These are phyloP conservation scores for Basipetospora chlamydospora DNA, from an alignment of 2,329 filamentous ascomycete species.

Conservation along the genomic window DNA sequence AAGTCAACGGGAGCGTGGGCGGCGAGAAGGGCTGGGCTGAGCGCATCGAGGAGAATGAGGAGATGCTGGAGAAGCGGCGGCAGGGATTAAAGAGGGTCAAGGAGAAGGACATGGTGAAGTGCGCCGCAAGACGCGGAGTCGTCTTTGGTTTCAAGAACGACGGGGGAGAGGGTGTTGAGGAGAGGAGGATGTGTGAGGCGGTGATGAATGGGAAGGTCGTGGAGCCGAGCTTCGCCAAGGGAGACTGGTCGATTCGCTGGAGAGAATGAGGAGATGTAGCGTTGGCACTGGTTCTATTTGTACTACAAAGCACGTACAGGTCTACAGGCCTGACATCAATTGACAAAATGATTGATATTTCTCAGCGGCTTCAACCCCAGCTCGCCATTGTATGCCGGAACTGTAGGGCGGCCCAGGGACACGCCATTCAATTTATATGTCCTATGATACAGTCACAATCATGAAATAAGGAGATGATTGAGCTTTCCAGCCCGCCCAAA, in stretches of 20 bases:
- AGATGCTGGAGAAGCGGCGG: slow-evolving; percentile 31
- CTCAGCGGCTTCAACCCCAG: too few species aligned
- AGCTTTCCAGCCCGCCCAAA: too few species aligned
- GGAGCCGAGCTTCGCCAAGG: slow-evolving; percentile 46
- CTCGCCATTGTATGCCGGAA: too few species aligned
- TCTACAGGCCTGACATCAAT: too few species aligned
- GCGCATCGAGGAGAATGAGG: slow-evolving; percentile 33
- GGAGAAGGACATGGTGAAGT: slow-evolving; percentile 42
- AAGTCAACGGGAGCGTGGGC: slow-evolving; percentile 40
- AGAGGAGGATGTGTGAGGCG: slow-evolving; percentile 37
- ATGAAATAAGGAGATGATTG: too few species aligned
- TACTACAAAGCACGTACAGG: too few species aligned
- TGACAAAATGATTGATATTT: too few species aligned
- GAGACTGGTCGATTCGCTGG: slow-evolving; percentile 44
- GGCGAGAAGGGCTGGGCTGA: slow-evolving; percentile 41
- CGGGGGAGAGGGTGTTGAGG: slow-evolving; percentile 7
- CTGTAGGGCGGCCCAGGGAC: too few species aligned
- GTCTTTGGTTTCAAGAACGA: slow-evolving; percentile 33
- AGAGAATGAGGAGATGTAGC: slow-evolving; percentile 29
- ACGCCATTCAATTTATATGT: too few species aligned
- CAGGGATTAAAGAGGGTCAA: slow-evolving; percentile 29
- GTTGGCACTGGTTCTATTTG: too few species aligned
- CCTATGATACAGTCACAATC: too few species aligned
- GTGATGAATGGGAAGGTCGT: slow-evolving; percentile 43
- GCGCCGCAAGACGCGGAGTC: slow-evolving; percentile 46